Conservation (phyloP, 768 basidiomycete genomes). For the Collybia sordida region DNA sequence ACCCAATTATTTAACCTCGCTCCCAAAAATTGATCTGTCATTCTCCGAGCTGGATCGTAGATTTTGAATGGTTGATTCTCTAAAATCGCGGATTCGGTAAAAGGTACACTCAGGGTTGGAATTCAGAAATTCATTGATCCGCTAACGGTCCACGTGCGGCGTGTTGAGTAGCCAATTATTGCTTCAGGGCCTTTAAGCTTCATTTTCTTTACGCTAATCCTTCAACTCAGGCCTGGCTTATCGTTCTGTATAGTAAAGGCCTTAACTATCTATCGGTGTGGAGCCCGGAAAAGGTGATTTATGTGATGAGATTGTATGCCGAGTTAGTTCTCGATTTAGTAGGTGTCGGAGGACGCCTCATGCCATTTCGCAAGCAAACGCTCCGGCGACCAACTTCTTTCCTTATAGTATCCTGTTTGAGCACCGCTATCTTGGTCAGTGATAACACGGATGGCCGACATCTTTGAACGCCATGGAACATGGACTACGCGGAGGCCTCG, state of each 20-base stretch:
- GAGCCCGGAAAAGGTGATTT: neutral
- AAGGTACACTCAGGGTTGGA: neutral
- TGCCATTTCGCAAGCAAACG: conserved; percentile 7
- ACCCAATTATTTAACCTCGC: neutral
- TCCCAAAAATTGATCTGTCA: neutral
- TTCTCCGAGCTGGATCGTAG: conserved; percentile 4
- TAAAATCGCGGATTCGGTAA: neutral
- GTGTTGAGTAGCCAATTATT: conserved; percentile 5
- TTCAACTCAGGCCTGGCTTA: neutral
- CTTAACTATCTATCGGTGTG: neutral
- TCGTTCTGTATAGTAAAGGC: neutral
- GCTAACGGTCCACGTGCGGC: conserved; percentile 2
- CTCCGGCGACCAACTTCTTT: conserved; percentile 12
- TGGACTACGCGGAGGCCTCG: conserved; percentile 20
- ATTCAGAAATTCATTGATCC: conserved; percentile 3
- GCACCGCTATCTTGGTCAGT: neutral
- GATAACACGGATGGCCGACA: neutral
- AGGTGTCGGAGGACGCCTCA: conserved; percentile 3
- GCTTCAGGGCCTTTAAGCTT: neutral
- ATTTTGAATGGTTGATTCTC: conserved; percentile 3
- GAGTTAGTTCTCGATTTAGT: neutral
- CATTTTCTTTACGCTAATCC: neutral
- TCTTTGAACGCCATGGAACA: neutral
- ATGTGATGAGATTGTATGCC: neutral
- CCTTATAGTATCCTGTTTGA: conserved; percentile 2